Evolutionary conservation across 352 stramenopile species (phyloP), one percentile per base, ranked within the genome.

Genomic region (Thalassiosira mediterranea): DNA sequence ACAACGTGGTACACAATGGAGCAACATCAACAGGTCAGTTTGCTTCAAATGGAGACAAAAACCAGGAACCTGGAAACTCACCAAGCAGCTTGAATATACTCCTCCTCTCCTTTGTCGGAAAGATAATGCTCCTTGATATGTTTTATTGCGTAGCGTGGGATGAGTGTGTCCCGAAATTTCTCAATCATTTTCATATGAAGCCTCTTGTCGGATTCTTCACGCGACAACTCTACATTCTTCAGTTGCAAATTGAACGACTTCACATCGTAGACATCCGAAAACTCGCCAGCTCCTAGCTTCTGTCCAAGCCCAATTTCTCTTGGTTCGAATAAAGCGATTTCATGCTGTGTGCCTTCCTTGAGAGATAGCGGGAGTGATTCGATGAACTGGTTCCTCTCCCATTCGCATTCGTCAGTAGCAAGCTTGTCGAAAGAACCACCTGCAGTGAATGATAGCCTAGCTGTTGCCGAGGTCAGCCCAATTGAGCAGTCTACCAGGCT

Each of bases 261-360:
- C 19, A 91, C 56, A 69, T 91, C 84, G 54, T 76, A 89, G 0
- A 91, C 82, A 60, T 88, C 68, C 29, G 79, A 88, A 60, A 89
- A 91, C 34, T 83, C 82, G n/a, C 84, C 84, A 28, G 31, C 53
- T 10, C 84, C 84, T 2, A 91, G 57, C 25, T 88, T 77, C 23
- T 75, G 58, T 28, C 81, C 84, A 17, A 87, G 26, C 31, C 81
- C 62, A 10, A 88, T 72, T 58, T 91, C 84, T 25, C 59, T n/a
- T 10, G 28, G 54, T 46, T 84, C 61, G 60, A 90, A 90, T 26
- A 71, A 70, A 46, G 81, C 77, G 42, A 90, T 84, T 25, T 69
- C 78, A 38, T 72, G 51, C 38, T 42, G 23, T 40, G 5, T 13
- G 5, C 13, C 21, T 70, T 38, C 37, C 49, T 0, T 8, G 40